Evolutionary conservation across 2,329 filamentous ascomycete genomes (phyloP).

Genomic region (Epicoccum sorghinum): DNA sequence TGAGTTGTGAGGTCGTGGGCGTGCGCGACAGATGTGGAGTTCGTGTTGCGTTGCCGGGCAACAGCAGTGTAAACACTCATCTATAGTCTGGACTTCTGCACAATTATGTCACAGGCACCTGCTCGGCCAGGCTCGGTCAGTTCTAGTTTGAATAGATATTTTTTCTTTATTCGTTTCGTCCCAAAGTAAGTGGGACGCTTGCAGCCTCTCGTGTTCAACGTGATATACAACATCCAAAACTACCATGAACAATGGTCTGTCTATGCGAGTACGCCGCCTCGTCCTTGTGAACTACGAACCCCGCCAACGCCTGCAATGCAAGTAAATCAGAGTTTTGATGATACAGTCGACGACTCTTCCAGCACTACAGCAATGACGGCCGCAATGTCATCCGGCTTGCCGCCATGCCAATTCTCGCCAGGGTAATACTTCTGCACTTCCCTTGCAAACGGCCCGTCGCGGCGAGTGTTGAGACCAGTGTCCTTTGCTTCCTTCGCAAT

Average conservation of each 20-base stretch:
- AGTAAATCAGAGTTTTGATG: conserved; percentile 13
- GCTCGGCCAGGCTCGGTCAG: background rate
- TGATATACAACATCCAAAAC: conserved; percentile 12
- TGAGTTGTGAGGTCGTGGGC: conserved; percentile 17
- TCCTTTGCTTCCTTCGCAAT: conserved; percentile 83
- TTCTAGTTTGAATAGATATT: background rate
- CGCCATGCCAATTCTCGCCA: conserved; percentile 83
- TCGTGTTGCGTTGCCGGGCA: conserved; percentile 15
- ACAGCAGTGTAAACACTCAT: conserved; percentile 7
- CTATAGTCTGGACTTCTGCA: conserved; percentile 1
- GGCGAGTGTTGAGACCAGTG: conserved; percentile 78
- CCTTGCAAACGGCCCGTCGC: conserved; percentile 92
- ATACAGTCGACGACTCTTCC: conserved; percentile 25
- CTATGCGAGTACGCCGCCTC: conserved; percentile 9
- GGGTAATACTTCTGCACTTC: conserved; percentile 90
- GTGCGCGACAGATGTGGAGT: conserved; percentile 12
- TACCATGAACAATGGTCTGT: conserved; percentile 3
- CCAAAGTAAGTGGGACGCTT: background rate
- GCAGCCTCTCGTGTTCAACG: background rate
- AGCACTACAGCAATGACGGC: conserved; percentile 69
- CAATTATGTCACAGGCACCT: conserved; percentile 8
- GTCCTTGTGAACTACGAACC: background rate
- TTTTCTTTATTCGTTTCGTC: background rate
- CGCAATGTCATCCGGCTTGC: conserved; percentile 95
- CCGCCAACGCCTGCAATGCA: conserved; percentile 16